Evolutionary conservation across 805 yeast genomes (phyloP).

Genomic region (Wickerhamiella cacticola): DNA sequence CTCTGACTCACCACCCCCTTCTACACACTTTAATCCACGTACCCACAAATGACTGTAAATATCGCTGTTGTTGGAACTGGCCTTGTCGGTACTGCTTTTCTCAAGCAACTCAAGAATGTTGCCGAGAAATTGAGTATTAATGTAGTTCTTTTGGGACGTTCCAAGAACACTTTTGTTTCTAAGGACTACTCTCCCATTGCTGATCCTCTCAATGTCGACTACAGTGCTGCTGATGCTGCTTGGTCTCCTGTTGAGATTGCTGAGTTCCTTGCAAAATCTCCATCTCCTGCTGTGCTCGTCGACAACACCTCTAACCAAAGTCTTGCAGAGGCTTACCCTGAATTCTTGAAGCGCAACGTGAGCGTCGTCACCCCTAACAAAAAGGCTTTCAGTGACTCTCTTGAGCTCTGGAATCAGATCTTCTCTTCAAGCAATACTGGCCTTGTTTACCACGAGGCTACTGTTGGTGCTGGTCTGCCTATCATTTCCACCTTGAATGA

Average conservation of each 20-base stretch:
- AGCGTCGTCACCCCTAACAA: constrained; percentile 97
- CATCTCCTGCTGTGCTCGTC: constrained; percentile 67
- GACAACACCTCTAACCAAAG: constrained; percentile 86
- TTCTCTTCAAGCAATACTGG: constrained; percentile 46
- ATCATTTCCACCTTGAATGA: constrained; percentile 81
- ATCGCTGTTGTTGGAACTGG: constrained; percentile 79
- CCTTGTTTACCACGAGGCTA: constrained; percentile 92
- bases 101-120: constrained; percentile 53
- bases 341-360: constrained; percentile 60
- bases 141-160: constrained; percentile 68
- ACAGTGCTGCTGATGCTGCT: constrained; percentile 37
- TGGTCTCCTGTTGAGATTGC: constrained; percentile 48
- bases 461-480: constrained; percentile 98
- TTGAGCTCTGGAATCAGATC: constrained; percentile 64
- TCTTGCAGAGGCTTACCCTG: constrained; percentile 67
- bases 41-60: constrained; percentile 30
- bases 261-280: constrained; percentile 50
- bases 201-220: constrained; percentile 46
- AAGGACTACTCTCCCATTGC: constrained; percentile 55
- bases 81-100: constrained; percentile 86
- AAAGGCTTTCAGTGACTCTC: constrained; percentile 81
- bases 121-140: constrained; percentile 50
- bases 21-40: background rate
- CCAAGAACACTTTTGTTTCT: constrained; percentile 56
- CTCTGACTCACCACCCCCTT: background rate